Conservation (phyloP, 139 green algal genomes). For the Coelastrella sp. region DNA sequence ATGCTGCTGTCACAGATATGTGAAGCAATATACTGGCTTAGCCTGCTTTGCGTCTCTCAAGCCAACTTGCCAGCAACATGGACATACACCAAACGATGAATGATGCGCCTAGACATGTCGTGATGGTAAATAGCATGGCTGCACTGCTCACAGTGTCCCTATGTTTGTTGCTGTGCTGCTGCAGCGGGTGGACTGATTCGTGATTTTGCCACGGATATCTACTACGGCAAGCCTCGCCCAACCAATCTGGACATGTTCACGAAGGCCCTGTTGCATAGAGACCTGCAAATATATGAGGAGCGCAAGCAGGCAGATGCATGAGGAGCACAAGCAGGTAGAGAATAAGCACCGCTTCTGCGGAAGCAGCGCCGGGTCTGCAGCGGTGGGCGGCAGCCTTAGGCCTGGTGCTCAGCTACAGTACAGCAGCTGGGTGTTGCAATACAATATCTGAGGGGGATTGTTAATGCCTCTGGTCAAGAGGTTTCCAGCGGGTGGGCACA, state of each 20-base stretch:
- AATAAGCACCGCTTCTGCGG: neutral
- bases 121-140: too few species aligned
- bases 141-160: neutral
- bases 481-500: too few species aligned
- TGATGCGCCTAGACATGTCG: too few species aligned
- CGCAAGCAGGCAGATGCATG: conserved; percentile 12
- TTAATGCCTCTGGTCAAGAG: too few species aligned
- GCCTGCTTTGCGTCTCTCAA: too few species aligned
- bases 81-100: too few species aligned
- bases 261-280: conserved; percentile 40
- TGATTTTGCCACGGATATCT: conserved; percentile 38
- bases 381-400: neutral
- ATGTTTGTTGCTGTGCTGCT: neutral
- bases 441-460: too few species aligned
- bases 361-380: neutral
- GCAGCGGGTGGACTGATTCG: conserved; percentile 46
- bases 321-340: neutral
- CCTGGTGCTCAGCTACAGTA: neutral
- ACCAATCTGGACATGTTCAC: conserved; percentile 49
- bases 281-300: conserved; percentile 44
- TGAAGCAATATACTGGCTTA: too few species aligned
- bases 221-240: conserved; percentile 48
- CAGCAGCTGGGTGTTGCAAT: too few species aligned
- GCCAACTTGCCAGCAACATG: too few species aligned
- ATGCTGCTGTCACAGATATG: too few species aligned